Evolutionary conservation across 2,329 filamentous ascomycete genomes (phyloP), one percentile per base, ranked within the genome.

Genomic region (Pseudocercospora musae): DNA sequence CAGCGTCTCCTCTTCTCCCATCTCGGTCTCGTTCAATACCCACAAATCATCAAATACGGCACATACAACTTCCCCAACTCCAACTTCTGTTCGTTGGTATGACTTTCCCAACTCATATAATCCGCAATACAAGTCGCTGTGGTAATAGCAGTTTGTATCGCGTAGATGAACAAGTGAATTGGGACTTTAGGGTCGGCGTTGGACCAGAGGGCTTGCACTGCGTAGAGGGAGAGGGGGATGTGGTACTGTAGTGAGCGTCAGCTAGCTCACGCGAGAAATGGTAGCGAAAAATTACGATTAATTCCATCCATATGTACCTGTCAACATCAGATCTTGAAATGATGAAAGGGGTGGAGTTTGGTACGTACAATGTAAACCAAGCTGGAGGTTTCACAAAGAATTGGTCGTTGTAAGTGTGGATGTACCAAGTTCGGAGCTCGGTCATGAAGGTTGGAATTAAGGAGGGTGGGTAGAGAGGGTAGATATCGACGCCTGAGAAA

Each of bases 111-210:
- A 65, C 78, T 79, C 74, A 83, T 76, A 67, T 84, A 85, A 60
- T 89, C 87, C 1, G 82, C 79, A 50, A 89, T 79, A 69, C 87
- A 90, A 0, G 85, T 84, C 46, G 84, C 69, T 0, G 87, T 89
- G 1, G 87, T 88, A 59, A 89, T 65, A 37, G 81, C 84, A 0
- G 85, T 84, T 69, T 88, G 81, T 9, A 85, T 73, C 0, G 84
- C 82, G 68, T 84, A 89, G 2, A 85, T 75, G 1, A 89, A 80
- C 0, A 90, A 77, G 56, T 87, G 82, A 0, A 89, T 74, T 0
- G 87, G 85, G 4, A 87, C 67, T 53, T 83, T 79, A 0, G 85
- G 81, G 59, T 86, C 80, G 69, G 86, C 83, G 65, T 75, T 18
- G 75, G 4, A 82, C 67, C 9, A 89, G 73, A 54, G 25, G 0